phyloP scores from a whole-genome alignment of 805 yeast genomes.

The Candida sithepensis region DNA sequence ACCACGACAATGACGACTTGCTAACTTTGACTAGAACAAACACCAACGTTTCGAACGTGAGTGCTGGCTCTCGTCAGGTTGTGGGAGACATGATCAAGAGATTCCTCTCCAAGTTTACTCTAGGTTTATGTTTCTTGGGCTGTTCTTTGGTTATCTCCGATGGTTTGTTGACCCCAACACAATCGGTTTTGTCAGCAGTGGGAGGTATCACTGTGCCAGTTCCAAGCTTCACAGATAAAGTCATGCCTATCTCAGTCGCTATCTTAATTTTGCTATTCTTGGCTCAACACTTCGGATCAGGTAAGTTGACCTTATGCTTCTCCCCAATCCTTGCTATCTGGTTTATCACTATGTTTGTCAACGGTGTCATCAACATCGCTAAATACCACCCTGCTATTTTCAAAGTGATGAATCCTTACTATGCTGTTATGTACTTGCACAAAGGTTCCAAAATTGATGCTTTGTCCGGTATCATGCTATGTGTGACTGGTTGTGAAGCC shows the following conservation, averaged over 20 bases:
- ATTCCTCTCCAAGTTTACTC: slow-evolving; percentile 31
- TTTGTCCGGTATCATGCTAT: slow-evolving; percentile 49
- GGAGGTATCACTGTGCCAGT: slow-evolving; percentile 53
- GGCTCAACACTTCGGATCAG: slow-evolving; percentile 48
- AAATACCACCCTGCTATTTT: slow-evolving; percentile 39
- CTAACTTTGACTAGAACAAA: slow-evolving; percentile 36
- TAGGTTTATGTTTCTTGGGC: slow-evolving; percentile 46
- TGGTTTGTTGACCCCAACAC: slow-evolving; percentile 61
- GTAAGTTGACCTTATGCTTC: slow-evolving; percentile 43
- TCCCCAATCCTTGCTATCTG: slow-evolving; percentile 55
- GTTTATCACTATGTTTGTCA: slow-evolving; percentile 41
- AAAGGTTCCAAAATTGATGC: slow-evolving; percentile 33
- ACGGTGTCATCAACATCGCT: slow-evolving; percentile 45
- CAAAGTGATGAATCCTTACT: slow-evolving; percentile 47
- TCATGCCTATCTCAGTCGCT: slow-evolving; percentile 47
- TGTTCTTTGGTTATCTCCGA: slow-evolving; percentile 56
- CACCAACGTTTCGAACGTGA: slow-evolving; percentile 28
- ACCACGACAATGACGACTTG: slow-evolving; percentile 29
- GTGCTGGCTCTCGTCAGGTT: slow-evolving; percentile 11
- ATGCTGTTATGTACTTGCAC: slow-evolving; percentile 44
- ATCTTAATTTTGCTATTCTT: slow-evolving; percentile 43
- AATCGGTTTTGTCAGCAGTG: slow-evolving; percentile 55
- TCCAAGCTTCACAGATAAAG: slow-evolving; percentile 38
- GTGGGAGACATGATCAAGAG: slow-evolving; percentile 26
- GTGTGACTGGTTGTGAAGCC: slow-evolving; percentile 59